Base-by-base conservation (phyloP, 306 rosid genomes). In the Medicago arabica region DNA sequence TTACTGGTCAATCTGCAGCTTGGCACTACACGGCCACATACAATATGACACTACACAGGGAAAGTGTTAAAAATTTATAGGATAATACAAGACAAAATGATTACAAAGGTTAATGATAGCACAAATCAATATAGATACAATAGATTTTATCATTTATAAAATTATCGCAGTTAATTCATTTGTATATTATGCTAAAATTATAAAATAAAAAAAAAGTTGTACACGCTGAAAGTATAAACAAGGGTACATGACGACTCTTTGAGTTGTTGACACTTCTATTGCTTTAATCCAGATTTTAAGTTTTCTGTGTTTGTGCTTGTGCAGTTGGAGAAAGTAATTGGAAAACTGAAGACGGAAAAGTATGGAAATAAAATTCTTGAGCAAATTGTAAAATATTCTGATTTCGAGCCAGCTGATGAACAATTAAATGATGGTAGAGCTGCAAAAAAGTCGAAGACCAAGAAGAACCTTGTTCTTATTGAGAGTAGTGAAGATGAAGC, bases 251-350 rank as follows among this genome's bases (percentile, higher is more conserved):
- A 67, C 39, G 12, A 67, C 18, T 66, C 18, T 66, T 41, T 11
- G 38, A 18, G 54, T 19, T 67, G 40, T 23, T 58, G 38, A 67
- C 18, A 31, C 62, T 50, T 50, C 6, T 58, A 31, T 69, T 14
- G 34, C 47, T 34, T 36, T 12, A 23, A 63, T 58, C 78, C 59
- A 46, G 71, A 78, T 46, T 73, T 17, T 44, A 53, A 39, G 18
- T 9, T 64, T 75, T 21, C 2, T 70, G 16, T 66, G 31, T 68
- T 60, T 66, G 50, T 80, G 53, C 36, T 36, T 3, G 62, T 70
- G 85, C 97, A 92, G 98, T 84, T 88, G 93, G 93, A 94, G 81
- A 90, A 87, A 76, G 81, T 85, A 40, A 85, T 94, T 73, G 93
- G 97, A 66, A 94, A 87, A 74, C 39, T 90, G 87, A 94, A 90